These are phyloP conservation scores for Endotrypanum monterogeii DNA, from an alignment of 208 protist species.

Conservation along the genomic window DNA sequence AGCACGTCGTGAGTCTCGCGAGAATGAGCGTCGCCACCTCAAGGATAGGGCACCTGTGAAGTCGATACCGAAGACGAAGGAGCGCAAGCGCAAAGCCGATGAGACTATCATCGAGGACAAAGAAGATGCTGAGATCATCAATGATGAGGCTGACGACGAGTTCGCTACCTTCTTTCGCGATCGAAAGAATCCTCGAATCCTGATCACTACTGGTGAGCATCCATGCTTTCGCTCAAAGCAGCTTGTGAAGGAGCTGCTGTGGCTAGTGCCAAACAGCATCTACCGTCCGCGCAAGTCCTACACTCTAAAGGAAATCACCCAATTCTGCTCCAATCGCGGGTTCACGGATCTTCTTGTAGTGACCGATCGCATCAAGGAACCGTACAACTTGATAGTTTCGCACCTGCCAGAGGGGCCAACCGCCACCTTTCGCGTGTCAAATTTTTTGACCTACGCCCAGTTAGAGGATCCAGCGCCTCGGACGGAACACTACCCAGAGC, in stretches of 20 bases:
- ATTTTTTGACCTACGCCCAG: constrained; percentile 81
- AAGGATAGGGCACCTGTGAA: constrained; percentile 81
- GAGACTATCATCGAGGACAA: constrained; percentile 77
- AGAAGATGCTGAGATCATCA: constrained; percentile 78
- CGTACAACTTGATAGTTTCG: constrained; percentile 87
- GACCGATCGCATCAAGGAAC: constrained; percentile 86
- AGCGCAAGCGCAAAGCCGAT: constrained; percentile 75
- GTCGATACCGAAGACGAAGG: constrained; percentile 87
- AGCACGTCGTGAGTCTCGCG: constrained; percentile 73
- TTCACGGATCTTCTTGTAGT: constrained; percentile 93
- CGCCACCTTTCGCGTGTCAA: constrained; percentile 87
- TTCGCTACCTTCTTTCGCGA: constrained; percentile 81
- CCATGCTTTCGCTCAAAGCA: constrained; percentile 84
- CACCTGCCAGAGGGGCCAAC: constrained; percentile 91
- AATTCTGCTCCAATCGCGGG: constrained; percentile 87
- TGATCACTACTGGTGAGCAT: constrained; percentile 91
- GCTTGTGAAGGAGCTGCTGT: constrained; percentile 90
- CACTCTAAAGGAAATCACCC: constrained; percentile 92
- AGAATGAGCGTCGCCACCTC: constrained; percentile 71
- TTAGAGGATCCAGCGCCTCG: constrained; percentile 79
- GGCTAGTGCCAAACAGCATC: constrained; percentile 87
- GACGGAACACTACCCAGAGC: constrained; percentile 93
- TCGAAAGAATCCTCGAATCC: constrained; percentile 66
- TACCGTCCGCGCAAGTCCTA: constrained; percentile 90
- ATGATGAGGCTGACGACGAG: constrained; percentile 91